Conservation (phyloP, 306 rosid genomes). For the Oemleria cerasiformis region DNA sequence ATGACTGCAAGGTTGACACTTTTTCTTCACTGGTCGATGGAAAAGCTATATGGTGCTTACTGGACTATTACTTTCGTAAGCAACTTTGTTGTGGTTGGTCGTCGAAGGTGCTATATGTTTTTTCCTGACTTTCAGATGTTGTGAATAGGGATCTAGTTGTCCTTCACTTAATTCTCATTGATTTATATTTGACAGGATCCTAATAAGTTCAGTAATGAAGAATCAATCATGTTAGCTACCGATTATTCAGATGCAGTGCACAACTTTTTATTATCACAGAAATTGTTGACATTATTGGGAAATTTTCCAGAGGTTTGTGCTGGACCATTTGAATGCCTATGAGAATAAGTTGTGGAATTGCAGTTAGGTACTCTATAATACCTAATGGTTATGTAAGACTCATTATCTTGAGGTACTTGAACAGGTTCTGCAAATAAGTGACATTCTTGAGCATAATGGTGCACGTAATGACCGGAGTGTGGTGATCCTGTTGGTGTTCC, state of each 20-base stretch:
- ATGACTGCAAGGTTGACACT: slow-evolving; percentile 51
- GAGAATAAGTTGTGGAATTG: background rate
- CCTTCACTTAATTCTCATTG: slow-evolving; percentile 16
- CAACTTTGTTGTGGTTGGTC: slow-evolving; percentile 65
- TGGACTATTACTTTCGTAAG: slow-evolving; percentile 79
- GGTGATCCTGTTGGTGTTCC: slow-evolving; percentile 82
- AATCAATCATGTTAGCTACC: slow-evolving; percentile 60
- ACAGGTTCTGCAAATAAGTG: slow-evolving; percentile 91
- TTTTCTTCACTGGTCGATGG: slow-evolving; percentile 80
- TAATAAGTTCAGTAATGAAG: slow-evolving; percentile 37
- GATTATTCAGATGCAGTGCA: slow-evolving; percentile 80
- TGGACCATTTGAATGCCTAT: background rate
- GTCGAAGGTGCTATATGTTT: slow-evolving; percentile 49
- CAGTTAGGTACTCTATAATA: background rate
- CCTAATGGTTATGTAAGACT: background rate
- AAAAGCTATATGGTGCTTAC: slow-evolving; percentile 97
- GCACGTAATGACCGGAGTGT: slow-evolving; percentile 76
- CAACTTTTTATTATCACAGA: slow-evolving; percentile 82
- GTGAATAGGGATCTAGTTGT: slow-evolving; percentile 10
- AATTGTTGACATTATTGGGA: slow-evolving; percentile 66
- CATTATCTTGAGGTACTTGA: background rate
- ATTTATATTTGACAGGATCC: slow-evolving; percentile 45
- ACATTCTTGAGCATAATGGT: slow-evolving; percentile 72
- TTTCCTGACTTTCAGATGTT: slow-evolving; percentile 13
- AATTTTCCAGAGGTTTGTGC: slow-evolving; percentile 86